phyloP scores from a whole-genome alignment of 1,284 basidiomycete species.

The Ceratobasidium papillatum region DNA sequence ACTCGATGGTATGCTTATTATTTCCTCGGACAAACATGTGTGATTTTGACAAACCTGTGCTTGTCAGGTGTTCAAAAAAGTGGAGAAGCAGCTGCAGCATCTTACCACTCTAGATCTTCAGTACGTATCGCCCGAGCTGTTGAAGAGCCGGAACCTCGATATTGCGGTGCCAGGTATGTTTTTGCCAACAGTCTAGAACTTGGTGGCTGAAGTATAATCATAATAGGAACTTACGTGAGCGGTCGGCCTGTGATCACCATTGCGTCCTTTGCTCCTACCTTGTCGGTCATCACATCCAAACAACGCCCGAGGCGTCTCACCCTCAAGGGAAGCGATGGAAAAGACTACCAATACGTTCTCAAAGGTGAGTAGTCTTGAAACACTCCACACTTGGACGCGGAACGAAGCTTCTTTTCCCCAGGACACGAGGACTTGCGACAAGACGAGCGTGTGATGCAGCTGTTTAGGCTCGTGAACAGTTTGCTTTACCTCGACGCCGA shows the following conservation, averaged over 20 bases:
- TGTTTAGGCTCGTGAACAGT: conserved; percentile 97
- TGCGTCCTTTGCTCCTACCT: conserved; percentile 81
- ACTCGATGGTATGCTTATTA: conserved; percentile 75
- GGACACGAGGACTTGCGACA: conserved; percentile 99
- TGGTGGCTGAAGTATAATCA: conserved; percentile 1
- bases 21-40: not conserved
- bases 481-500: conserved; percentile 91
- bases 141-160: conserved; percentile 90
- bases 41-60: conserved; percentile 9
- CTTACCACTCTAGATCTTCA: conserved; percentile 94
- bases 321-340: conserved; percentile 90
- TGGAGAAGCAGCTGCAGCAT: conserved; percentile 92
- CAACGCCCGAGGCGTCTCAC: conserved; percentile 93
- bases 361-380: conserved; percentile 69
- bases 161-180: conserved; percentile 89
- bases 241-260: conserved; percentile 90
- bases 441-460: conserved; percentile 99
- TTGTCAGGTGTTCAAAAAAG: conserved; percentile 91
- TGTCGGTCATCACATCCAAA: conserved; percentile 97
- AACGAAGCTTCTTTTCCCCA: conserved; percentile 49
- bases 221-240: conserved; percentile 88
- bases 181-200: not conserved
- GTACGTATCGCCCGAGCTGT: conserved; percentile 94
- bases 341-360: conserved; percentile 91
- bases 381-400: conserved; percentile 1